Evolutionary conservation across 139 green algal genomes (phyloP), one percentile per base, ranked within the genome.

Genomic region (Picocystis salinarum): DNA sequence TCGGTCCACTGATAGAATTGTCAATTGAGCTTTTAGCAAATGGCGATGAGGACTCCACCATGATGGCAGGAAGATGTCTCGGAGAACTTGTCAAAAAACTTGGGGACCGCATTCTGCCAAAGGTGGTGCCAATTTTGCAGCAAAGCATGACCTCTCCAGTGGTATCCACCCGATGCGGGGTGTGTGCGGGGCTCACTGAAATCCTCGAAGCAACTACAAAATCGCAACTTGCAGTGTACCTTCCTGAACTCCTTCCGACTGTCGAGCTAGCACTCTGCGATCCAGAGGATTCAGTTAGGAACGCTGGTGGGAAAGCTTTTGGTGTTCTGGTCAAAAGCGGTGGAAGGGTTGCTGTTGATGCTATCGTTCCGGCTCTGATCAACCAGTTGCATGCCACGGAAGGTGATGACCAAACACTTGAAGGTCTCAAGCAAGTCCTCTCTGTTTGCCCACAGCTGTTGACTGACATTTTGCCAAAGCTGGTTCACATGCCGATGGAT

Each of bases 21-120:
- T n/a, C n/a, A n/a, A 50, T 2, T n/a, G 11, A 19, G 19, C 9
- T 47, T 12, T 10, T 34, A 27, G 20, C 26, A 13, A 5, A 37
- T 25, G 23, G 47, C 55, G 60, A 33, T 18, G 74, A 82, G 34
- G 71, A 83, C 42, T 52, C 56, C 36, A 53, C 59, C 22, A 54
- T 72, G 53, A 67, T 76, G 37, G 76, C 77, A 6, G 78, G 72
- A 6, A 45, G 77, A 11, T 85, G 74, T 52, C 62, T 96, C 31
- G 87, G 85, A 3, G 87, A 97, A 68, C 70, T 97, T 22, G 85
- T 95, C 12, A 64, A 74, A 27, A 95, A 96, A 74, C 82, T 96
- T 67, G 87, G 86, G 17, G 85, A 95, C 41, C 73, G 85, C 33
- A 73, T 95, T 40, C 62, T 95, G 41, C 30, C 47, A 6, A 55